These are phyloP conservation scores for Mucor lusitanicus DNA, from an alignment of 371 early-diverging fungal species.

Conservation along the genomic window DNA sequence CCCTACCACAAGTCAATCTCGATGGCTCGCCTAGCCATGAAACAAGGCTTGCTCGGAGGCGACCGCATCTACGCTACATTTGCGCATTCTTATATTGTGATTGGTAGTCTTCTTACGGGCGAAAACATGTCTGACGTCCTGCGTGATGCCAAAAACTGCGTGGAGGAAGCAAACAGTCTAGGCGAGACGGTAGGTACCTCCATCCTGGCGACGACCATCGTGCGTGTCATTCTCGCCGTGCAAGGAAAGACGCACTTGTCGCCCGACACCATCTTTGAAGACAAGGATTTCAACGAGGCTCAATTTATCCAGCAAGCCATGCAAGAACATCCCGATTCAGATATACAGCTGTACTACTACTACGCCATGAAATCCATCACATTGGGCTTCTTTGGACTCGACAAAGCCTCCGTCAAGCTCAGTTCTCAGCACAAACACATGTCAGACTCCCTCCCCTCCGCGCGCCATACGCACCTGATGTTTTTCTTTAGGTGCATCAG, in stretches of 20 bases:
- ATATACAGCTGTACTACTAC: conserved; percentile 24
- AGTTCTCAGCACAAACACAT: conserved; percentile 31
- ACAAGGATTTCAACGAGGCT: conserved; percentile 34
- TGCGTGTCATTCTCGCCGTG: conserved; percentile 39
- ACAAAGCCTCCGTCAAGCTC: conserved; percentile 29
- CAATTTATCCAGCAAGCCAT: conserved; percentile 21
- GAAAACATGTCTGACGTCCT: conserved; percentile 38
- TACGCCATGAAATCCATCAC: conserved; percentile 35
- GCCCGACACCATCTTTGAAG: conserved; percentile 37
- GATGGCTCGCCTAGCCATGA: conserved; percentile 39
- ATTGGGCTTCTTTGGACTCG: conserved; percentile 34
- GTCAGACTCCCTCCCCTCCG: conserved; percentile 35
- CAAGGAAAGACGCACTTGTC: conserved; percentile 45
- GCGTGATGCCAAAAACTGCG: conserved; percentile 38
- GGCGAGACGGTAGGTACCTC: conserved; percentile 29
- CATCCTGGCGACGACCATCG: conserved; percentile 30
- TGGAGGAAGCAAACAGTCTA: conserved; percentile 32
- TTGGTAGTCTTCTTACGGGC: conserved; percentile 34
- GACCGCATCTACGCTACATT: conserved; percentile 47
- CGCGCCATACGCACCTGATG: conserved; percentile 44
- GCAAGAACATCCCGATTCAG: not conserved
- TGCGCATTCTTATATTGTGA: conserved; percentile 38
- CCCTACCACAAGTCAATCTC: conserved; percentile 40
- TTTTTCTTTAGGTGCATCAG: conserved; percentile 44
- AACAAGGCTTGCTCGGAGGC: conserved; percentile 44